Base-by-base conservation (phyloP, 1,139 yeast species). In the Spathaspora sp. region DNA sequence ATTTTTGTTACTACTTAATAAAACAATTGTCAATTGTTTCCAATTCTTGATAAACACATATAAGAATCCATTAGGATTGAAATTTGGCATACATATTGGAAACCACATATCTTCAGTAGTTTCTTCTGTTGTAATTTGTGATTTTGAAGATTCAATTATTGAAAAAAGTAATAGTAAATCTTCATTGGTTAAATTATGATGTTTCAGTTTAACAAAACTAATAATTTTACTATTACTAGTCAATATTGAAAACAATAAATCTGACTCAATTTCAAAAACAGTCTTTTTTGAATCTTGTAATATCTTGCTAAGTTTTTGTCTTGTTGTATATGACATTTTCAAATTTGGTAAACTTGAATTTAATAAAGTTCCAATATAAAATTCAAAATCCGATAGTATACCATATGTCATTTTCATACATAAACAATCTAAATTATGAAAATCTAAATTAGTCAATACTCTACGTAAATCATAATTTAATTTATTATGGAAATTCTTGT, bases 21-120 rank as follows among this genome's bases (percentile, higher is more conserved):
- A 68, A 2, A 89, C 82, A 9, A 93, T 67, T 0, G 86, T 86
- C 1, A 86, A 63, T 34, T 47, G 18, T 52, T 49, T 11, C 52
- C 49, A 68, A 49, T 80, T 81, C 51, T 81, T 82, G 41, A 90
- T 86, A 59, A 86, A 89, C 2, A 89, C 82, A 60, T 93, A 88
- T 7, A 93, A 68, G 57, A 90, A 95, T 11, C 99, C 99, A 52
- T 83, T 82, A 3, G 89, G 71, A 60, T 93, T 93, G 69, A 93
- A 93, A 54, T 87, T 81, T 0, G 99, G 97, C 64, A 93, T 75
- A 61, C 99, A 93, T 2, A 93, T 74, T 0, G 99, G 99, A 11
- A 89, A 80, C 98, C 98, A 93, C 51, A 89, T 80, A 57, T 91
- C 97, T 54, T 87, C 93, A 17, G 62, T 52, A 1, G 54, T 48